A percentile compares a stretch with the other conserved stretches of the same genome.
These are phyloP conservation scores for Hypomyces perniciosus DNA, from an alignment of 2,329 filamentous ascomycete species.

Conservation along the genomic window DNA sequence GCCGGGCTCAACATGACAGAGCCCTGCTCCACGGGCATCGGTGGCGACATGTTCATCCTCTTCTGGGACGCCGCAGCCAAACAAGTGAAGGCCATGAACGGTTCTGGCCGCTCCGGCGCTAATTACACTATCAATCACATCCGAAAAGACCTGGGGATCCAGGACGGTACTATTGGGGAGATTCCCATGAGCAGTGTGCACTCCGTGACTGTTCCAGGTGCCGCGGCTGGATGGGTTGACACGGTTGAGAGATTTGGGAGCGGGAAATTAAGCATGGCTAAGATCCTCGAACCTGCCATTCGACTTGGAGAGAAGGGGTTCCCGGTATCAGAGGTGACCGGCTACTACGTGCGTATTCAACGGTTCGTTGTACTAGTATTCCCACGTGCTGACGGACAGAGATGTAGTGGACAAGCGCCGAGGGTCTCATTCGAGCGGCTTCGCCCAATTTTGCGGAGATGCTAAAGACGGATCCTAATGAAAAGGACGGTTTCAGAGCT, in stretches of 20 bases:
- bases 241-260: slow-evolving; percentile 84
- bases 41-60: slow-evolving; percentile 94
- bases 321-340: slow-evolving; percentile 76
- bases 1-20: slow-evolving; percentile 92
- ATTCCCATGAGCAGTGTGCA: slow-evolving; percentile 76
- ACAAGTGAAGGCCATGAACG: slow-evolving; percentile 81
- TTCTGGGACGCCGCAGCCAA: slow-evolving; percentile 81
- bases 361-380: neutral
- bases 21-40: slow-evolving; percentile 87
- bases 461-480: slow-evolving; percentile 69
- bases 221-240: slow-evolving; percentile 90
- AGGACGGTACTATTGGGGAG: slow-evolving; percentile 45
- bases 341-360: slow-evolving; percentile 53
- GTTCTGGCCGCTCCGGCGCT: slow-evolving; percentile 75
- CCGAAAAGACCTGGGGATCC: slow-evolving; percentile 61
- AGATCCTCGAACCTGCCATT: slow-evolving; percentile 78
- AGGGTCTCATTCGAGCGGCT: slow-evolving; percentile 58
- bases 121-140: slow-evolving; percentile 65
- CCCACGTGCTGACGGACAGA: neutral
- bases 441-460: slow-evolving; percentile 86
- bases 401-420: slow-evolving; percentile 63
- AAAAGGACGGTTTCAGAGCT: slow-evolving; percentile 63
- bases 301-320: slow-evolving; percentile 83
- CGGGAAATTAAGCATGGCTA: slow-evolving; percentile 68
- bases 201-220: slow-evolving; percentile 81